phyloP scores from a whole-genome alignment of 2,329 filamentous ascomycete species.

The Tolypocladium guangdongense region DNA sequence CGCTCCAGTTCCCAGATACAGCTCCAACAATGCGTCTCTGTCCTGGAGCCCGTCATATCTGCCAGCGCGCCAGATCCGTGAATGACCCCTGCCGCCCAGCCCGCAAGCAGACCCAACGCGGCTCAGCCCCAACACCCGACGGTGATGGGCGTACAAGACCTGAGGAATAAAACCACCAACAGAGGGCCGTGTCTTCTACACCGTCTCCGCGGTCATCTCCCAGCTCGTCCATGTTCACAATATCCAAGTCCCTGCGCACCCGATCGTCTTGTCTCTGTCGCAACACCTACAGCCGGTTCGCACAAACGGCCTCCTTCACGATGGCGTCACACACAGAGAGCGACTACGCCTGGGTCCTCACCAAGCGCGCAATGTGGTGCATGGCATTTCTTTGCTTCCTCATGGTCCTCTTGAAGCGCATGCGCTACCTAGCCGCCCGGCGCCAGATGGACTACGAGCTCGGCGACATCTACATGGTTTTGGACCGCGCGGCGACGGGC shows the following conservation, averaged over 20 bases:
- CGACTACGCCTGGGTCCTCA: not conserved
- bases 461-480: not conserved
- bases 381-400: not conserved
- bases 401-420: not conserved
- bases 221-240: not conserved
- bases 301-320: not conserved
- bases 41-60: not conserved
- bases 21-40: no score
- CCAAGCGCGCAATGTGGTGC: not conserved
- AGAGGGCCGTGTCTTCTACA: not conserved
- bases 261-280: not conserved
- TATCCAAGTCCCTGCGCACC: not conserved
- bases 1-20: not conserved
- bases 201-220: not conserved
- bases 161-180: not conserved
- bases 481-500: not conserved
- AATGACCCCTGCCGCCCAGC: not conserved
- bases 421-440: not conserved
- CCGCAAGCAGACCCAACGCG: not conserved
- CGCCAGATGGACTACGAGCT: not conserved
- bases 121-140: not conserved
- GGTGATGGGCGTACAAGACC: not conserved
- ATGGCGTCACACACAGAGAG: not conserved
- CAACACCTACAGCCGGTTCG: not conserved
- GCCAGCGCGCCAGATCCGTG: not conserved